Percentiles rank a stretch among this genome's conserved stretches.
Evolutionary conservation across 352 stramenopile species (phyloP).

Genomic region (Pythium volutum): DNA sequence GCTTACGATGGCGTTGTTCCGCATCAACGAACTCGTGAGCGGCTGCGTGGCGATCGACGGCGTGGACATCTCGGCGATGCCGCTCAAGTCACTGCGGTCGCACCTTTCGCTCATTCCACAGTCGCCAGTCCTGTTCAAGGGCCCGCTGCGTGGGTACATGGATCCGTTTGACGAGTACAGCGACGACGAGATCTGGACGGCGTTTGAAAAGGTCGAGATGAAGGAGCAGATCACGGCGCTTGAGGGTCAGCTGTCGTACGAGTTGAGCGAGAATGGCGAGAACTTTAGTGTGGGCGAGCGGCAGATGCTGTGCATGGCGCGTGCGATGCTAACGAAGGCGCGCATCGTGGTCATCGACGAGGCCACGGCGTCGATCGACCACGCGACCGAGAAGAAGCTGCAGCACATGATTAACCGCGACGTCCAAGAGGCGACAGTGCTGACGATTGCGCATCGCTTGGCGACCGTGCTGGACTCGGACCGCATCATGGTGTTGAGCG

Average conservation of each 20-base stretch:
- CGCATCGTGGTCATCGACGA: conserved; percentile 88
- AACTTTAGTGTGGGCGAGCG: conserved; percentile 95
- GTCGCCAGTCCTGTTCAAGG: conserved; percentile 86
- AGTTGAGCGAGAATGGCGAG: conserved; percentile 84
- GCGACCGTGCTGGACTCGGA: conserved; percentile 98
- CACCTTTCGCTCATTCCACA: conserved; percentile 35
- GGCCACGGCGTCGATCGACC: conserved; percentile 74
- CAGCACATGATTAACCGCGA: conserved; percentile 79
- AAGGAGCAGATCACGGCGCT: conserved; percentile 26
- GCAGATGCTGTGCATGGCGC: conserved; percentile 94
- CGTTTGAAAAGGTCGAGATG: conserved; percentile 70
- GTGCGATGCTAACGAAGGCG: conserved; percentile 90
- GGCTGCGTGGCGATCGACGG: conserved; percentile 33
- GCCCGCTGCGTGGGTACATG: conserved; percentile 77
- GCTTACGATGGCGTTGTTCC: conserved; percentile 90
- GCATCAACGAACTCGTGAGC: conserved; percentile 87
- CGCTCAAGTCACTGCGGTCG: conserved; percentile 22
- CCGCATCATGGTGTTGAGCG: conserved; percentile 94
- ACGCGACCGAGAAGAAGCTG: conserved; percentile 68
- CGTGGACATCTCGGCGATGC: conserved; percentile 26
- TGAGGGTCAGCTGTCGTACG: conserved; percentile 25
- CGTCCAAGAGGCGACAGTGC: conserved; percentile 92
- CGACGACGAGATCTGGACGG: conserved; percentile 66
- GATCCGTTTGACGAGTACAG: conserved; percentile 81
- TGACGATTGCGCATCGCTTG: conserved; percentile 96